Conservation (phyloP, 192 early-diverging fungal genomes). For the Coemansia sp. region DNA sequence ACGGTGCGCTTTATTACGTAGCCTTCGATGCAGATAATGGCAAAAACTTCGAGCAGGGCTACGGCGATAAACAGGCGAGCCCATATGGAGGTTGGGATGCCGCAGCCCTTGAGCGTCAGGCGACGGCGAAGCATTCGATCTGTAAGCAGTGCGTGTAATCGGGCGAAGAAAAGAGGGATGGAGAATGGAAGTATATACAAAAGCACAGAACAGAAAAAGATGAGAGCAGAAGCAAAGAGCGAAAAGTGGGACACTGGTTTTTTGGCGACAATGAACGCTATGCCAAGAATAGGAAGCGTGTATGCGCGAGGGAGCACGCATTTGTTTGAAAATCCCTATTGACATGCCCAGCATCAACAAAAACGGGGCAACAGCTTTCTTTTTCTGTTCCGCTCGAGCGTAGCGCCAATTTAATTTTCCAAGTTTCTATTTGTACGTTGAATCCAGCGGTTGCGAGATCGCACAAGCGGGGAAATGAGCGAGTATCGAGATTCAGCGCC, state of each 20-base stretch:
- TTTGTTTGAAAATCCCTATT: not conserved
- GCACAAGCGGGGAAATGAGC: slow-evolving; percentile 41
- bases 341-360: not conserved
- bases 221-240: no score
- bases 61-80: slow-evolving; percentile 50
- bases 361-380: slow-evolving; percentile 1
- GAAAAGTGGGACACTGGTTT: no score
- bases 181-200: no score
- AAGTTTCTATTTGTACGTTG: not conserved
- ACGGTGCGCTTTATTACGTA: slow-evolving; percentile 55
- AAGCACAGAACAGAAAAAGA: no score
- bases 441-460: not conserved
- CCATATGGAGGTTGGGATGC: slow-evolving; percentile 55
- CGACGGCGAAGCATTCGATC: slow-evolving; percentile 9
- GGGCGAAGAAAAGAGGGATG: not conserved
- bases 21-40: slow-evolving; percentile 52
- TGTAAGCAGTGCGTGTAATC: not conserved
- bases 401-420: not conserved
- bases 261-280: no score
- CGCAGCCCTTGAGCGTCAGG: slow-evolving; percentile 40
- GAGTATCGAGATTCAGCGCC: slow-evolving; percentile 50
- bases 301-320: not conserved
- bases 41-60: slow-evolving; percentile 51
- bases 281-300: not conserved
- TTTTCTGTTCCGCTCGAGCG: not conserved